Percentiles rank a stretch among this genome's conserved stretches.
Conservation (phyloP, 202 grass and related monocot species). For the Alloteropsis angusta region DNA sequence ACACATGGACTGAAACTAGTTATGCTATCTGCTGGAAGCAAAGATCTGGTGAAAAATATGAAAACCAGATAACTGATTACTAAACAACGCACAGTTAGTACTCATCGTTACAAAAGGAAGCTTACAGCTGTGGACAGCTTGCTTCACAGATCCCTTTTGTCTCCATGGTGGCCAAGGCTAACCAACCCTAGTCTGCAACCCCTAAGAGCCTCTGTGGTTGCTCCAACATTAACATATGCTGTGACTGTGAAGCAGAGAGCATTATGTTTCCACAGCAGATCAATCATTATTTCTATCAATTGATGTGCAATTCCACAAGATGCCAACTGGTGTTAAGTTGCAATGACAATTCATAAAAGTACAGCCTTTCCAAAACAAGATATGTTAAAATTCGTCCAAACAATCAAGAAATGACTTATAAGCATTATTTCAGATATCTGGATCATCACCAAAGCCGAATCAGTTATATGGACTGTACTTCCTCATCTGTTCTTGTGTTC, state of each 20-base stretch:
- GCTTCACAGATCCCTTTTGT: background rate
- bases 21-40: background rate
- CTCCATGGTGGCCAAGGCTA: slow-evolving; percentile 17
- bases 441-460: slow-evolving; percentile 6
- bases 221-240: background rate
- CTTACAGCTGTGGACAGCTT: slow-evolving; percentile 16
- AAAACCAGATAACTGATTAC: background rate
- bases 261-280: background rate
- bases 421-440: background rate
- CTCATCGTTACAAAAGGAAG: background rate
- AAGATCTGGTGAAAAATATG: background rate
- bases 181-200: background rate
- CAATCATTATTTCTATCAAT: background rate
- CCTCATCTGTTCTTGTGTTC: background rate
- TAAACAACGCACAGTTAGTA: background rate
- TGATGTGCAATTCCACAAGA: background rate
- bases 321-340: slow-evolving; percentile 10
- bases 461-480: slow-evolving; percentile 5
- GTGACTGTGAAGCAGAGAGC: background rate
- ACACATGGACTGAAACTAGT: background rate
- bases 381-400: background rate
- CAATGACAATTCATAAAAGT: slow-evolving; percentile 1
- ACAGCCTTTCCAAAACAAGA: slow-evolving; percentile 6
- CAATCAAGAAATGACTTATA: background rate
- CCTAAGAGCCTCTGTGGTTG: background rate